phyloP scores from a whole-genome alignment of 2,329 filamentous ascomycete genomes.

The Phaeosphaeriaceae sp. region DNA sequence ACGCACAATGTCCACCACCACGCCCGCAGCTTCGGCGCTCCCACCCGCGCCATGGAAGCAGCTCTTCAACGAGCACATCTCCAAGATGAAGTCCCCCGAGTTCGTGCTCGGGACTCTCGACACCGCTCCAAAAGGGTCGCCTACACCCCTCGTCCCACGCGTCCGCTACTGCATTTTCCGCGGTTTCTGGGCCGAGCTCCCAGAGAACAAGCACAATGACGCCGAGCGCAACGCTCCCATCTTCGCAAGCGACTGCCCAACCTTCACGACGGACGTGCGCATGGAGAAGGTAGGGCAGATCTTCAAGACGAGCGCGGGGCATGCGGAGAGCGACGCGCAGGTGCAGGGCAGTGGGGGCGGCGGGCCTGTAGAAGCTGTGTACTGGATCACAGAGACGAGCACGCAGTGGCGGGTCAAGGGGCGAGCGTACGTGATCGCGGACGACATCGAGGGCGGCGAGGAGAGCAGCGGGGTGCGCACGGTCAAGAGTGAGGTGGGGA shows the following conservation, averaged over 20 bases:
- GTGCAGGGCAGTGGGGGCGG: conserved; percentile 66
- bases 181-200: conserved; percentile 80
- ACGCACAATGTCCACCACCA: conserved; percentile 56
- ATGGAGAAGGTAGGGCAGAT: conserved; percentile 85
- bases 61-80: conserved; percentile 58
- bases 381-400: conserved; percentile 74
- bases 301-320: conserved; percentile 58
- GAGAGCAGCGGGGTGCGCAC: conserved; percentile 63
- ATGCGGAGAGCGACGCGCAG: conserved; percentile 53
- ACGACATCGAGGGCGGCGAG: conserved; percentile 66
- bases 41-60: conserved; percentile 60
- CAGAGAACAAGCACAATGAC: conserved; percentile 74
- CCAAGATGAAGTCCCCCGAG: conserved; percentile 57
- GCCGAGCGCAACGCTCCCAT: conserved; percentile 73
- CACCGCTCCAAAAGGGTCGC: conserved; percentile 49
- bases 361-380: conserved; percentile 79
- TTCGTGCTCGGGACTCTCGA: conserved; percentile 61
- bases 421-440: conserved; percentile 74
- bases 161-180: conserved; percentile 84
- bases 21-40: conserved; percentile 43
- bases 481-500: conserved; percentile 66
- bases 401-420: conserved; percentile 89
- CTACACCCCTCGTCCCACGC: conserved; percentile 57
- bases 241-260: conserved; percentile 79
- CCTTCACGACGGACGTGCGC: conserved; percentile 85